phyloP scores from a whole-genome alignment of 306 rosid genomes.

The Vigna reflexopilosa region DNA sequence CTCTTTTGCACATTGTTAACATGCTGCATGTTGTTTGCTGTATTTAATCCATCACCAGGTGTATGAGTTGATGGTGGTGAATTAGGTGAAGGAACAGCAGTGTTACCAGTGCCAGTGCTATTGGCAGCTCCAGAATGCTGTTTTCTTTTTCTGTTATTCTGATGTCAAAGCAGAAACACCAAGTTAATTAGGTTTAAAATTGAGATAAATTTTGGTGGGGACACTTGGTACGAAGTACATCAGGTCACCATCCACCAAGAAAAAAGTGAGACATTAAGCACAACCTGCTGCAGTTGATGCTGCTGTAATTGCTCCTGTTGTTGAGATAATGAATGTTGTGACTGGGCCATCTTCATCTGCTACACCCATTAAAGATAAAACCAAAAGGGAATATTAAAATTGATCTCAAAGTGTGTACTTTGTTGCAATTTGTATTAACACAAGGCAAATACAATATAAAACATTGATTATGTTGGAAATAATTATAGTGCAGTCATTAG shows the following conservation, averaged over 20 bases:
- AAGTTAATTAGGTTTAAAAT: conserved; percentile 34
- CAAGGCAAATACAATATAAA: neutral
- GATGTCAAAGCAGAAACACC: conserved; percentile 33
- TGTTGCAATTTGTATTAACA: conserved; percentile 10
- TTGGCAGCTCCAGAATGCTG: conserved; percentile 87
- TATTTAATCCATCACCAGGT: conserved; percentile 76
- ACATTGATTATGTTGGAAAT: conserved; percentile 19
- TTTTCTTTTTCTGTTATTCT: conserved; percentile 76
- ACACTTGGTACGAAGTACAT: neutral
- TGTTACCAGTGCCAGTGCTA: conserved; percentile 96
- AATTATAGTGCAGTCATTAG: neutral
- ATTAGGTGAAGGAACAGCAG: conserved; percentile 82
- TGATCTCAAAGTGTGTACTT: conserved; percentile 23
- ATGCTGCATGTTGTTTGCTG: conserved; percentile 74
- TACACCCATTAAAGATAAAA: conserved; percentile 37
- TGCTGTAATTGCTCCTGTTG: conserved; percentile 78
- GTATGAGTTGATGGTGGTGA: conserved; percentile 94
- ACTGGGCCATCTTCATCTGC: conserved; percentile 77
- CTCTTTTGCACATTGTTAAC: conserved; percentile 67
- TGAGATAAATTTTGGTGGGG: neutral
- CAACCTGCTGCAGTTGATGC: conserved; percentile 85
- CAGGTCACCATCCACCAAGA: conserved; percentile 15
- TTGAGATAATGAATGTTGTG: conserved; percentile 83
- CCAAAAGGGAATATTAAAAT: conserved; percentile 7
- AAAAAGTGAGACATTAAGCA: conserved; percentile 37